These are phyloP conservation scores for Rhizopus microsporus DNA, from an alignment of 371 early-diverging fungal genomes.

Conservation along the genomic window DNA sequence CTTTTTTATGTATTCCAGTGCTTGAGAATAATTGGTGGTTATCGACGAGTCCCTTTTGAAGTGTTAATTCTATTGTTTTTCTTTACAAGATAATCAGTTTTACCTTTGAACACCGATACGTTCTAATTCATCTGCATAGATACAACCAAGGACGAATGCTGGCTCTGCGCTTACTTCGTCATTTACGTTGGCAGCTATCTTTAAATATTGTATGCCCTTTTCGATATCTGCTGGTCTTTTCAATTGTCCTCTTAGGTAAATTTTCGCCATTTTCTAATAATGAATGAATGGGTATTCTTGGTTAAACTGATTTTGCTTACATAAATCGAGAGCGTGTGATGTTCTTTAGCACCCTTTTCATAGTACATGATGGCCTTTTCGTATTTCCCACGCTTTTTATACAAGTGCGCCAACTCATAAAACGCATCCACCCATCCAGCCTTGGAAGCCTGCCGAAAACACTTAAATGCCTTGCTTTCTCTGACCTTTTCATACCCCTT, in stretches of 20 bases:
- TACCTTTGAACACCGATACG: conserved; percentile 22
- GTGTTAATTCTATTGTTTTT: background rate
- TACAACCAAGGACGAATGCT: conserved; percentile 21
- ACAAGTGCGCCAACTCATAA: conserved; percentile 30
- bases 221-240: conserved; percentile 8
- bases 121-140: conserved; percentile 19
- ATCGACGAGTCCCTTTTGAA: background rate
- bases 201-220: conserved; percentile 11
- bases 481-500: conserved; percentile 16
- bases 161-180: conserved; percentile 10
- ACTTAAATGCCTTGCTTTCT: conserved; percentile 36
- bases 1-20: conserved; percentile 17
- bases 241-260: conserved; percentile 16
- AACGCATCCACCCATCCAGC: conserved; percentile 31
- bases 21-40: conserved; percentile 5
- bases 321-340: conserved; percentile 68
- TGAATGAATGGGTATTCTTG: background rate
- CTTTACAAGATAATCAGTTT: background rate
- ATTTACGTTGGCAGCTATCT: conserved; percentile 15
- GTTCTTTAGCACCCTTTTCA: conserved; percentile 70
- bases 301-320: conserved; percentile 37
- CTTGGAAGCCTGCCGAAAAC: conserved; percentile 35
- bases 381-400: conserved; percentile 59
- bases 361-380: conserved; percentile 71
- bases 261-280: conserved; percentile 22